Conservation (phyloP, 768 basidiomycete genomes). For the Boletus sp. region DNA sequence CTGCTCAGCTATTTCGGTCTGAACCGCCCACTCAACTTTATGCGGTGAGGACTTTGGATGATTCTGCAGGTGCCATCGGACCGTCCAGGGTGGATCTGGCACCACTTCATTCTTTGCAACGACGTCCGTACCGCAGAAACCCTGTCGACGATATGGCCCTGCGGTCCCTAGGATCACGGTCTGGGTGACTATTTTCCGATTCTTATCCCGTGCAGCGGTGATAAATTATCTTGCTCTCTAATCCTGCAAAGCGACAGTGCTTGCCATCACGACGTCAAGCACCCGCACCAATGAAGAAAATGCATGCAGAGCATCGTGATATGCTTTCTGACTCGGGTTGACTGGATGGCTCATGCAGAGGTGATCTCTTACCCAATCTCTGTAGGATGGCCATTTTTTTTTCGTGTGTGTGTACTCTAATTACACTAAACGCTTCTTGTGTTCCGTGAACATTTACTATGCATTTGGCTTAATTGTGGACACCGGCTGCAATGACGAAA, state of each 20-base stretch:
- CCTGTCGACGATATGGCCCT: conserved; percentile 61
- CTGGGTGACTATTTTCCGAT: conserved; percentile 34
- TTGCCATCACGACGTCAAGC: conserved; percentile 4
- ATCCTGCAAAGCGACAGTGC: conserved; percentile 13
- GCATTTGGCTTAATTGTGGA: conserved; percentile 26
- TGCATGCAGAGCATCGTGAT: background rate
- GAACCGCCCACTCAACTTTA: conserved; percentile 30
- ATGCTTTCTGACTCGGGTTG: background rate
- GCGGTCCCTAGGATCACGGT: conserved; percentile 42
- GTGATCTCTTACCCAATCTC: background rate
- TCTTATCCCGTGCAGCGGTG: conserved; percentile 15
- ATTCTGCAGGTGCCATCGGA: conserved; percentile 17
- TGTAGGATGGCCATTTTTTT: conserved; percentile 1
- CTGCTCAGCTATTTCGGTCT: conserved; percentile 28
- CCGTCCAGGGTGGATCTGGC: conserved; percentile 44
- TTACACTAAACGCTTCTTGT: conserved; percentile 8
- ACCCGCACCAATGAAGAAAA: conserved; percentile 5
- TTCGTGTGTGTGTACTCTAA: conserved; percentile 17
- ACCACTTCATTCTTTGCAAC: conserved; percentile 53
- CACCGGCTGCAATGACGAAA: conserved; percentile 15
- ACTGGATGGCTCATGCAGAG: background rate
- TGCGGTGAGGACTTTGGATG: conserved; percentile 26
- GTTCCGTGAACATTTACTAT: conserved; percentile 15
- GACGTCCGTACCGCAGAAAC: conserved; percentile 58
- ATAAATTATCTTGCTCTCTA: conserved; percentile 18